Conservation (phyloP, 2,329 filamentous ascomycete species). For the Penicillium thymicola region DNA sequence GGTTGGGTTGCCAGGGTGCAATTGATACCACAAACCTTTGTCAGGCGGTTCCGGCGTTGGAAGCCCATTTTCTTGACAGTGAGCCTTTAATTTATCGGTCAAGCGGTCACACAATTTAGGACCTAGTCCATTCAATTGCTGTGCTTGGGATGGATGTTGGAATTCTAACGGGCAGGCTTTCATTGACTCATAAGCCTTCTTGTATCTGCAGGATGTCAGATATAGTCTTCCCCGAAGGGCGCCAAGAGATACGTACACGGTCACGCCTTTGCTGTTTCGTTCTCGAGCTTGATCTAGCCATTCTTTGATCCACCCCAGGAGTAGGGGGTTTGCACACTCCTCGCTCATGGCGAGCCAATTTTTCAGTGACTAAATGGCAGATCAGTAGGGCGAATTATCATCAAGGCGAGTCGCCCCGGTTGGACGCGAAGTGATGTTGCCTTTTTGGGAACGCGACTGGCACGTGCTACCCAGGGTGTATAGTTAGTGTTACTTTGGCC, state of each 20-base stretch:
- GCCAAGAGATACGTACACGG: conserved; percentile 39
- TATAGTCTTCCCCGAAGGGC: background rate
- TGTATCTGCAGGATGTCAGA: conserved; percentile 54
- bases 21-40: conserved; percentile 32
- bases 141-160: conserved; percentile 68
- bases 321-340: conserved; percentile 64
- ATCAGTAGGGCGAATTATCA: background rate
- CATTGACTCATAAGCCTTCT: conserved; percentile 72
- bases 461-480: background rate
- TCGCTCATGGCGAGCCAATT: conserved; percentile 31
- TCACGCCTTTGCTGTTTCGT: conserved; percentile 66
- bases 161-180: conserved; percentile 70
- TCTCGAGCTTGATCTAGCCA: conserved; percentile 69
- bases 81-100: conserved; percentile 53
- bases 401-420: background rate
- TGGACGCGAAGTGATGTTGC: conserved; percentile 18
- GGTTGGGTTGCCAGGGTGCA: conserved; percentile 10
- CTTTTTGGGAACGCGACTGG: conserved; percentile 16
- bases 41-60: conserved; percentile 62
- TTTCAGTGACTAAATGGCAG: background rate
- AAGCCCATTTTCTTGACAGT: conserved; percentile 65
- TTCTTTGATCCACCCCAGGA: conserved; percentile 72
- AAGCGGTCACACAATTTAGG: conserved; percentile 68
- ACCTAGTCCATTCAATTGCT: conserved; percentile 71
- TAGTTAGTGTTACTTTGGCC: too few species aligned